Evolutionary conservation across 495 filamentous ascomycete species (phyloP), one percentile per base, ranked within the genome.

Genomic region (Cetradonia linearis): DNA sequence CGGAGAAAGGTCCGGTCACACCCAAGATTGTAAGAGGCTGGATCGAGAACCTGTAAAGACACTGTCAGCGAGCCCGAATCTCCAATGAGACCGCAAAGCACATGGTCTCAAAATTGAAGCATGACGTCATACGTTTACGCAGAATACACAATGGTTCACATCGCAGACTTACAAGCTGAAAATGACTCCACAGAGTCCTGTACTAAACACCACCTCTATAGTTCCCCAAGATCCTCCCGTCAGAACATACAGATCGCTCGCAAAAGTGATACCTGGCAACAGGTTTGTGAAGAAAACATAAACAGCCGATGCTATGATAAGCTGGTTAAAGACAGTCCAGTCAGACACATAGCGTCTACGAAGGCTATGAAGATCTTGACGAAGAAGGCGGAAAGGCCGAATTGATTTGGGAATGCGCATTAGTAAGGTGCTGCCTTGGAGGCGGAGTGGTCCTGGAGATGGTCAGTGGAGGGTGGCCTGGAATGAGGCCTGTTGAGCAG

Each of bases 261-360:
- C 84, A 70, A 88, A 89, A 0, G 86, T 87, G 64, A 88, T 87
- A 3, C 85, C 84, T 0, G 85, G 85, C 5, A 89, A 73, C 1
- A 89, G 72, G 69, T 88, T 89, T 18, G 84, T 87, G 62, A 89
- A 89, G 69, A 87, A 88, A 27, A 89, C 78, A 70, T 85, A 87
- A 20, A 89, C 82, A 2, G 86, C 83, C 49, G 81, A 84, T 13
- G 86, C 86, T 62, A 89, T 74, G 13, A 88, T 72, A 56, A 86
- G 71, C 64, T 88, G 85, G 65, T 88, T 88, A 72, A 88, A 88
- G 16, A 76, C 64, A 2, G 70, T 77, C 84, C 85, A 88, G 69
- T 88, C 86, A 2, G 82, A 86, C 2, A 77, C 56, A 70, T 82
- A 88, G 63, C 82, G 73, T 10, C 66, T 64, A 14, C 77, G 74